phyloP scores from a whole-genome alignment of 2,329 filamentous ascomycete species.

The Fusarium zealandicum region DNA sequence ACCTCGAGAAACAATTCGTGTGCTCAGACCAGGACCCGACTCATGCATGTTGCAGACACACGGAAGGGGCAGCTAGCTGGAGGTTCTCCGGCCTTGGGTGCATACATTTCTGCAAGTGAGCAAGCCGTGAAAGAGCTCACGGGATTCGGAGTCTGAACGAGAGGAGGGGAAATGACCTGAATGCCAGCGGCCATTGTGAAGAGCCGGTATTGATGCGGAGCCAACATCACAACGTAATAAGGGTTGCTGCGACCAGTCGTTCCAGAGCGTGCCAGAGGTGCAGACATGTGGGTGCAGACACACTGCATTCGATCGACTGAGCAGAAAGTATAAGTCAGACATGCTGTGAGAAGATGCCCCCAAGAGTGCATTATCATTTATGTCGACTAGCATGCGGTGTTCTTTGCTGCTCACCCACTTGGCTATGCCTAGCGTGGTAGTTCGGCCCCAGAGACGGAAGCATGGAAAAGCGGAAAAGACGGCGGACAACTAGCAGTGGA shows the following conservation, averaged over 20 bases:
- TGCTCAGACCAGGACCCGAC: constrained; percentile 15
- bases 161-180: constrained; percentile 22
- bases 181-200: constrained; percentile 27
- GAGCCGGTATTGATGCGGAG: constrained; percentile 18
- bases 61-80: constrained; percentile 10
- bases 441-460: constrained; percentile 24
- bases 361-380: too few species aligned
- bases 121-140: constrained; percentile 24
- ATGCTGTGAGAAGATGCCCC: too few species aligned
- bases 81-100: constrained; percentile 28
- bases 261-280: constrained; percentile 18
- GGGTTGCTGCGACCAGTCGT: constrained; percentile 18
- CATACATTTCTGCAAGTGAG: constrained; percentile 29
- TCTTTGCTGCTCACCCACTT: neutral
- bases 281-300: neutral
- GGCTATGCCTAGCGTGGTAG: constrained; percentile 28
- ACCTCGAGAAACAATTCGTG: constrained; percentile 11
- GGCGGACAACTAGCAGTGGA: constrained; percentile 34
- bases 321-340: too few species aligned
- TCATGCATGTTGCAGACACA: constrained; percentile 20
- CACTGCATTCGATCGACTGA: too few species aligned
- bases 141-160: constrained; percentile 28
- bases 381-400: too few species aligned
- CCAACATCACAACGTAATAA: constrained; percentile 21
- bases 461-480: constrained; percentile 19